Evolutionary conservation across 495 filamentous ascomycete genomes (phyloP), one percentile per base, ranked within the genome.

Genomic region (Venustampulla echinocandica): DNA sequence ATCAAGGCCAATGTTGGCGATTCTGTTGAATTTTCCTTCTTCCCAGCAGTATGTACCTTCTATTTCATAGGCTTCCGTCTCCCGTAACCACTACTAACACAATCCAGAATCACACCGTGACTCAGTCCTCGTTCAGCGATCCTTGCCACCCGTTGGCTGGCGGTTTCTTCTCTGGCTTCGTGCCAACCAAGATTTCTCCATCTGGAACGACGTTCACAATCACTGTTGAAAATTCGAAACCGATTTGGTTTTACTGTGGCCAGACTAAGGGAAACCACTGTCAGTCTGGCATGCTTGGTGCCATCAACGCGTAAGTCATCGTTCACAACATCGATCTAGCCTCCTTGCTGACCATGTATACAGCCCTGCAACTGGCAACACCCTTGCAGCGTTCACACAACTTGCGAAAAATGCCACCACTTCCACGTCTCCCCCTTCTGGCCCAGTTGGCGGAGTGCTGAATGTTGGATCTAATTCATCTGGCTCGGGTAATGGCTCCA

Each of bases 221-320:
- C 52, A 71, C 65, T 37, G 66, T 85, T 49, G 79, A 78, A 54
- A 69, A 75, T 57, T 83, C 74, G 34, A 72, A 69, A 13, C 80
- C 82, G 0, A 63, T 84, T 44, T 85, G 80, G 79, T 64, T 78
- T 46, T 87, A 84, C 61, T 86, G 82, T 64, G 43, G 38, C 7
- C 49, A 53, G 19, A 70, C 72, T 14, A 68, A 73, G 52, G 69
- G 61, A 34, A 69, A 64, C 32, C 84, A 87, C 62, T 87, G 82
- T 57, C 71, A 83, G 63, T 58, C 50, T 22, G 81, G 81, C 15
- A 85, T 86, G 81, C 70, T 71, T 1, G 39, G 22, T 10, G 42
- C 48, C 4, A 52, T 58, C 33, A 58, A 58, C 43, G 41, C 54
- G 38, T n/a, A n/a, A n/a, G n/a, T n/a, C n/a, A n/a, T n/a, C n/a